These are phyloP conservation scores for Solanum infundibuliforme DNA, from an alignment of 257 asterid genomes.

Conservation along the genomic window DNA sequence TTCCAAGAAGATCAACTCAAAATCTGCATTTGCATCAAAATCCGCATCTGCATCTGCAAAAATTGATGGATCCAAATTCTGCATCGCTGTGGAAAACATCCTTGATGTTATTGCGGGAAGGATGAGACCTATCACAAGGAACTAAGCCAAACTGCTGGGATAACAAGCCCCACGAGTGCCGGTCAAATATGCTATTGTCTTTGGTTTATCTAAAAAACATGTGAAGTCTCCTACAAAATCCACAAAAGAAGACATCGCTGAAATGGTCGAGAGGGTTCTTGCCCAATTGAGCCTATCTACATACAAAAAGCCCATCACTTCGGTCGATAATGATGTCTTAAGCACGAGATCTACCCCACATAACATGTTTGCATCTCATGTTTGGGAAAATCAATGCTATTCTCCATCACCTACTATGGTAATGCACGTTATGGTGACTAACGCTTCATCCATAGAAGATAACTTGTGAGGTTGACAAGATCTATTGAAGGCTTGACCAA, in stretches of 20 bases:
- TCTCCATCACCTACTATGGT: too few species aligned
- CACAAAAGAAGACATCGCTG: not conserved
- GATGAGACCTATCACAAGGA: not conserved
- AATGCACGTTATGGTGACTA: not conserved
- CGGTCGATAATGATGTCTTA: not conserved
- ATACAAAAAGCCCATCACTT: not conserved
- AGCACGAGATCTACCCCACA: not conserved
- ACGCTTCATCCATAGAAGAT: too few species aligned
- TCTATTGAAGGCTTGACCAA: not conserved
- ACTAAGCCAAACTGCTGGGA: not conserved
- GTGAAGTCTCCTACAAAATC: not conserved
- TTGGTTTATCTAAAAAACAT: too few species aligned
- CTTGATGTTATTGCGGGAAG: not conserved
- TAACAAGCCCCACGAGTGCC: not conserved
- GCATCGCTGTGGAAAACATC: not conserved
- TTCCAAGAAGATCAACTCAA: not conserved
- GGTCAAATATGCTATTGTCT: not conserved
- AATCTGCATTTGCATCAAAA: too few species aligned
- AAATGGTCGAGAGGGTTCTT: not conserved
- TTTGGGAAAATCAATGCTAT: too few species aligned
- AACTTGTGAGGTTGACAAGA: not conserved
- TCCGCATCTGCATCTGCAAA: too few species aligned
- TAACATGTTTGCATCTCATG: not conserved
- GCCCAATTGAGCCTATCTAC: not conserved
- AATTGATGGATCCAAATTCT: not conserved